Percentiles rank a stretch among this genome's conserved stretches.
Conservation (phyloP, 768 basidiomycete species). For the Omphalotus guepiniiformis region DNA sequence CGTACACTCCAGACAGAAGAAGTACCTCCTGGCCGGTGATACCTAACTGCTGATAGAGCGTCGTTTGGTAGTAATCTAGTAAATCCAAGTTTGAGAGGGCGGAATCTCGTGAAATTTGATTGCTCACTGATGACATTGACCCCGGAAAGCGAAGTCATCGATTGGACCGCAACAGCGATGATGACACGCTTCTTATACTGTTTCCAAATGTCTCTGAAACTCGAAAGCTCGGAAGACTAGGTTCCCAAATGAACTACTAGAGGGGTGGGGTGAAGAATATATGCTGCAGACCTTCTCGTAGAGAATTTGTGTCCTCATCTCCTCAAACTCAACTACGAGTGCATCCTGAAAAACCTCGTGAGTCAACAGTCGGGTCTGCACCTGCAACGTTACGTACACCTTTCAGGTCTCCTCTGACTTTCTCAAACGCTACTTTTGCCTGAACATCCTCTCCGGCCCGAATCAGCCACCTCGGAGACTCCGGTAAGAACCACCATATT, state of each 20-base stretch:
- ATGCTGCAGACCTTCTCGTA: conserved; percentile 7
- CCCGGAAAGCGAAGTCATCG: conserved; percentile 9
- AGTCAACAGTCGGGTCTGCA: too few species aligned
- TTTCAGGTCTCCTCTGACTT: conserved; percentile 1
- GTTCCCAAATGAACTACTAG: too few species aligned
- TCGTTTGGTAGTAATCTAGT: conserved; percentile 5
- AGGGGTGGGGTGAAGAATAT: too few species aligned
- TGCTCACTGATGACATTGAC: conserved; percentile 8
- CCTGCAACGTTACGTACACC: background rate
- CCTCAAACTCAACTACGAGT: background rate
- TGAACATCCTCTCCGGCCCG: background rate
- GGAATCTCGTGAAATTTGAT: background rate
- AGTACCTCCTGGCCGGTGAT: conserved; percentile 1
- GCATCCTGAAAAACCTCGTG: background rate
- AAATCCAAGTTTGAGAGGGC: background rate
- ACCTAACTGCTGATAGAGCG: conserved; percentile 3
- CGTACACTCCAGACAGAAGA: conserved; percentile 2
- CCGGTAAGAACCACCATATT: background rate
- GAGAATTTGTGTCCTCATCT: conserved; percentile 7
- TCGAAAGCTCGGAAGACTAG: conserved; percentile 1
- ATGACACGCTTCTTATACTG: conserved; percentile 11
- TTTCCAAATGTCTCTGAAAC: conserved; percentile 1
- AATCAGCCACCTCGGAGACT: conserved; percentile 6
- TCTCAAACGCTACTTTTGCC: background rate
- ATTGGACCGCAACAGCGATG: conserved; percentile 7